These are phyloP conservation scores for Colletotrichum orchidophilum DNA, from an alignment of 2,329 filamentous ascomycete species.

Conservation along the genomic window DNA sequence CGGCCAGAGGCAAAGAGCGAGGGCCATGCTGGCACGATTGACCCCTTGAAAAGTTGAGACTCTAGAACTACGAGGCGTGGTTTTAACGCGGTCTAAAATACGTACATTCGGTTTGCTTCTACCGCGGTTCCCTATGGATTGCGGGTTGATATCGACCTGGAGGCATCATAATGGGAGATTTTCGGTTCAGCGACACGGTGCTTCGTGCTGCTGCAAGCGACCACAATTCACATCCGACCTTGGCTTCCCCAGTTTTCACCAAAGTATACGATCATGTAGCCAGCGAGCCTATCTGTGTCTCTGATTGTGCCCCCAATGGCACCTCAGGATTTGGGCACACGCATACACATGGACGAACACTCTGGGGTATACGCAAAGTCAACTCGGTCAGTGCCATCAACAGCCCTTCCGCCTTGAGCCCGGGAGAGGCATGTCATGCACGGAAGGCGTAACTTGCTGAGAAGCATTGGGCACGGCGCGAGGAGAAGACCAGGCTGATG, in stretches of 20 bases:
- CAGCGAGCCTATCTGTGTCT: conserved; percentile 18
- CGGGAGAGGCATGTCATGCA: conserved; percentile 22
- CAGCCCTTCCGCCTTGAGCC: not conserved
- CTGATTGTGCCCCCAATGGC: not conserved
- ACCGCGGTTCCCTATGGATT: not conserved
- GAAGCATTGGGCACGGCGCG: not conserved
- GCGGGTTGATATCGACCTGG: conserved; percentile 12
- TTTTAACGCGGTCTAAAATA: not conserved
- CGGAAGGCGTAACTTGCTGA: conserved; percentile 5
- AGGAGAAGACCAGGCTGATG: not conserved
- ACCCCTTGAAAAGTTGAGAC: conserved; percentile 2
- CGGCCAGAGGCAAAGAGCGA: not conserved
- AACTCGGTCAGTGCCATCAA: conserved; percentile 12
- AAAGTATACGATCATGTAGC: conserved; percentile 12
- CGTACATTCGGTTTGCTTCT: not conserved
- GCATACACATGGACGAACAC: conserved; percentile 24
- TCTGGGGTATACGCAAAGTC: conserved; percentile 28
- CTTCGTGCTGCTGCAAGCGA: not conserved
- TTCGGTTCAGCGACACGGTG: not conserved
- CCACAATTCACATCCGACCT: conserved; percentile 6
- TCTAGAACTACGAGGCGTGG: not conserved
- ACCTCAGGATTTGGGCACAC: not conserved
- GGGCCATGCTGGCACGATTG: conserved; percentile 4
- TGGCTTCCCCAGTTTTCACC: conserved; percentile 18
- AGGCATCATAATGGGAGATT: not conserved